Base-by-base conservation (phyloP, 768 basidiomycete genomes). In the Boletus edulis region DNA sequence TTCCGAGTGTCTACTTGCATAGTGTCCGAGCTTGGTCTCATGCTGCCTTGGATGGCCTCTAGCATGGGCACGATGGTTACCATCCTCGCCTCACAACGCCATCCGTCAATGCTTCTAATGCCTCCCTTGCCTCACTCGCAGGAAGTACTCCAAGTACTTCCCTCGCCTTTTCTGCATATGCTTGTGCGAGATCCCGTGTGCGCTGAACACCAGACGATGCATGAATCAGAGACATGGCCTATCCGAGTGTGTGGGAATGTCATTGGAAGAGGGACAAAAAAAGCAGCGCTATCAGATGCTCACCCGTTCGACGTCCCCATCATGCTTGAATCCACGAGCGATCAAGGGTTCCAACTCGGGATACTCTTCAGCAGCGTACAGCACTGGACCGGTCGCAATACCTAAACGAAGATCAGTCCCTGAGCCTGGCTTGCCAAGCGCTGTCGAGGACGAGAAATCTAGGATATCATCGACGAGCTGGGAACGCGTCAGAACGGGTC, bases 381-480 rank as follows among this genome's bases (percentile, higher is more conserved):
- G 72, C 1, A 85, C 83, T 0, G 94, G 94, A 3, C 86, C 94
- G 1, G 91, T 92, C 5, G 97, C 91, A 29, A 94, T 78, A 0
- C 92, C 91, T 0, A 94, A 74, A 51, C 86, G 82, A 15, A 94
- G 77, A 68, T 94, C 93, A 2, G 92, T 89, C 17, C 90, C 91
- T 17, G 67, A 52, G 0, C 87, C 85, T 0, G 97, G 97, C 75
- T 98, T 98, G 35, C 96, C 96, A 13, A 98, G 82, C 0, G 87
- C 70, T 0, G 75, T 75, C 12, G 86, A 87, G 1, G 89, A 84
- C 46, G 94, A 89, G 67, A 93, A 98, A 73, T 98, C 97, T 4
- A 99, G 76, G 35, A 94, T 82, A 67, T 99, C 97, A 68, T 99
- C 97, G 46, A 98, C 88, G 11, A 99, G 87, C 94, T 96, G 17